Evolutionary conservation across 331 rosid genomes (phyloP).

Genomic region (Telfairia occidentalis): DNA sequence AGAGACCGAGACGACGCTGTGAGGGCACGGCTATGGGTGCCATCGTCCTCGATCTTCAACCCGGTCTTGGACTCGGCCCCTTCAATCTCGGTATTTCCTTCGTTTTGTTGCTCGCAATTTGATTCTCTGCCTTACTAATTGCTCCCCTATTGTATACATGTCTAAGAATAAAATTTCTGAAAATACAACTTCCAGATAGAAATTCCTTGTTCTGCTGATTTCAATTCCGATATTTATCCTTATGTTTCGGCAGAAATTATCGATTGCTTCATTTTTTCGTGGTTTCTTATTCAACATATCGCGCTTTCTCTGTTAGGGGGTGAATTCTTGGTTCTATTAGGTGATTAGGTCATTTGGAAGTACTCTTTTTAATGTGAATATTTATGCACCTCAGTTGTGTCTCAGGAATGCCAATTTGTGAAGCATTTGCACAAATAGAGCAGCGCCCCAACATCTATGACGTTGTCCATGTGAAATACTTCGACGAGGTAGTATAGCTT

Average conservation of each 20-base stretch:
- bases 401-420: constrained; percentile 91
- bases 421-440: constrained; percentile 92
- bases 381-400: background rate
- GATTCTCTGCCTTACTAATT: background rate
- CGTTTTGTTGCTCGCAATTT: background rate
- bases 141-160: too few species aligned
- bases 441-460: constrained; percentile 82
- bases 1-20: constrained; percentile 78
- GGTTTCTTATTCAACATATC: background rate
- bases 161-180: background rate
- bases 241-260: background rate
- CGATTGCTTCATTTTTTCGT: background rate
- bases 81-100: constrained; percentile 53
- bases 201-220: background rate
- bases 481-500: constrained; percentile 78
- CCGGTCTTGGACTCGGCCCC: constrained; percentile 84
- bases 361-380: background rate
- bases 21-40: constrained; percentile 99
- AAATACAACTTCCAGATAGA: background rate
- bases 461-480: constrained; percentile 92
- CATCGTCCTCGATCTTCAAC: constrained; percentile 88
- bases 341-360: background rate
- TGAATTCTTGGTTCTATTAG: background rate
- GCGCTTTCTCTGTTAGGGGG: background rate
- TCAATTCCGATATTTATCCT: background rate